These are phyloP conservation scores for Suillus alpinus DNA, from an alignment of 768 basidiomycete genomes.

Conservation along the genomic window DNA sequence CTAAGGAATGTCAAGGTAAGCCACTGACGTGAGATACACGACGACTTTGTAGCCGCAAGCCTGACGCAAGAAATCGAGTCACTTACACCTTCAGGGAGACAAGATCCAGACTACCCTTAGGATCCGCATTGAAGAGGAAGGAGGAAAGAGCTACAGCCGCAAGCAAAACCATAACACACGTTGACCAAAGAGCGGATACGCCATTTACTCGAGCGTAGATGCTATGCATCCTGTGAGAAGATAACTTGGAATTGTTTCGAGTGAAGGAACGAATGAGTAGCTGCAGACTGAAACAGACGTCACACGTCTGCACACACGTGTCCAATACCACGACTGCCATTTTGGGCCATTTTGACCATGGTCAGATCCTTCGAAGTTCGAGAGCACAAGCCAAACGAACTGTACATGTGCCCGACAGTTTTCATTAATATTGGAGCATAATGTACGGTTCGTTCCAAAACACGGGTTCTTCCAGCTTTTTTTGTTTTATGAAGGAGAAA, in stretches of 20 bases:
- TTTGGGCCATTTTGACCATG: background rate
- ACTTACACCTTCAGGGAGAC: slow-evolving; percentile 77
- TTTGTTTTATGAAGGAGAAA: background rate
- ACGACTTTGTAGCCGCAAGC: slow-evolving; percentile 8
- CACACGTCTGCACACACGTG: background rate
- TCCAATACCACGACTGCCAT: slow-evolving; percentile 1
- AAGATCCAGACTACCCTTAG: slow-evolving; percentile 57
- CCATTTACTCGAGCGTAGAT: slow-evolving; percentile 71
- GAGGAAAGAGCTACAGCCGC: slow-evolving; percentile 73
- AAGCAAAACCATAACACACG: slow-evolving; percentile 71
- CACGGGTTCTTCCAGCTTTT: background rate
- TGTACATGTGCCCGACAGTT: background rate
- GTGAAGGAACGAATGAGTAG: background rate
- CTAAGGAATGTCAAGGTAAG: slow-evolving; percentile 29
- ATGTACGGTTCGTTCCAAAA: background rate
- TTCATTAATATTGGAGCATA: background rate
- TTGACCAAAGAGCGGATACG: slow-evolving; percentile 67
- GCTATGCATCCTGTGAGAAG: slow-evolving; percentile 55
- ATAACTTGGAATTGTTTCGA: background rate
- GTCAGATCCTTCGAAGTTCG: background rate
- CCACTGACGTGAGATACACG: slow-evolving; percentile 7
- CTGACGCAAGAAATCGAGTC: background rate
- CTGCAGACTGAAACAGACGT: background rate
- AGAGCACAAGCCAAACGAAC: background rate
- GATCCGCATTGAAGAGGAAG: slow-evolving; percentile 56